These are phyloP conservation scores for Scleroderma bovista DNA, from an alignment of 768 basidiomycete genomes.

Conservation along the genomic window DNA sequence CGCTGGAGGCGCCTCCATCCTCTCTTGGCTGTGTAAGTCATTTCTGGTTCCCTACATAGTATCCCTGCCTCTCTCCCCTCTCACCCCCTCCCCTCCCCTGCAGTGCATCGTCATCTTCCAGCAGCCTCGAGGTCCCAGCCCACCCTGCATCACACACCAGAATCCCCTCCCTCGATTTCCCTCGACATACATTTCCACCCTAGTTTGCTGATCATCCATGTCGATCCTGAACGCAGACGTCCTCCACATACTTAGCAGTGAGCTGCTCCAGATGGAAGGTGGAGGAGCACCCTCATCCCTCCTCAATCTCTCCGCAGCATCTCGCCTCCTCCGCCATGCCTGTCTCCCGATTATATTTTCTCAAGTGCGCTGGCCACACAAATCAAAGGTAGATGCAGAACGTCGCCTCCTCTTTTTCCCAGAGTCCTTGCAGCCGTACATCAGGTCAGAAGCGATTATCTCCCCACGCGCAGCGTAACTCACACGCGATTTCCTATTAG, in stretches of 20 bases:
- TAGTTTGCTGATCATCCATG: conserved; percentile 11
- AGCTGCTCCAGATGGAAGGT: conserved; percentile 12
- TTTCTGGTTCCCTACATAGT: conserved; percentile 1
- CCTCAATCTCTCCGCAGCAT: conserved; percentile 19
- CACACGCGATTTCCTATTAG: conserved; percentile 7
- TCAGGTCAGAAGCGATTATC: conserved; percentile 17
- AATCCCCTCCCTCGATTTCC: conserved; percentile 4
- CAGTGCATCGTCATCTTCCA: background rate
- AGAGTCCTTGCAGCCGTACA: conserved; percentile 22
- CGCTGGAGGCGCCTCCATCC: conserved; percentile 2
- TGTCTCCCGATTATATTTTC: conserved; percentile 29
- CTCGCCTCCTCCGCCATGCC: conserved; percentile 22
- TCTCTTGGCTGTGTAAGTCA: conserved; percentile 12
- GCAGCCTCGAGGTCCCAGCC: conserved; percentile 1
- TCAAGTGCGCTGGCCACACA: conserved; percentile 30
- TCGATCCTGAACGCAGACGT: conserved; percentile 30
- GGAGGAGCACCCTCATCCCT: conserved; percentile 10
- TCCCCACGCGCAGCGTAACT: background rate
- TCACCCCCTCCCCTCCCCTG: conserved; percentile 1
- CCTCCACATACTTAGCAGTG: conserved; percentile 28
- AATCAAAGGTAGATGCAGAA: conserved; percentile 19
- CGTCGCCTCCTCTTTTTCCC: conserved; percentile 26
- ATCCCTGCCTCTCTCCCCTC: conserved; percentile 6
- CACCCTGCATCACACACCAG: background rate
- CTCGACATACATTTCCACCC: background rate